Evolutionary conservation across 2,329 filamentous ascomycete genomes (phyloP), one percentile per base, ranked within the genome.

Genomic region (Hypoxylon sp.): DNA sequence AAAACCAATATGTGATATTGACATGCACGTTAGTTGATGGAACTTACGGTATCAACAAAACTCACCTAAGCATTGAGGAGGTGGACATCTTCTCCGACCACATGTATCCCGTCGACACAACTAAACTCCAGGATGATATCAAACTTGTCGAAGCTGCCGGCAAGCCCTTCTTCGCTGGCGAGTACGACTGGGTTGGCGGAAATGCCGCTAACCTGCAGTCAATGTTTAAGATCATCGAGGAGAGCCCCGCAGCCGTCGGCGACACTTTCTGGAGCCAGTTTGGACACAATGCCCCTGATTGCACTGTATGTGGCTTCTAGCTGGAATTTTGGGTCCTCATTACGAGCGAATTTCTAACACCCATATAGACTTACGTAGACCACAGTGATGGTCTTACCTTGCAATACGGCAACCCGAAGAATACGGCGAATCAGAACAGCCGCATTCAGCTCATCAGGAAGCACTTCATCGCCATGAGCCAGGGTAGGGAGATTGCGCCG

Each of bases 51-150:
- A 75, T 85, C 62, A 84, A 84, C 74, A 71, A 68, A 57, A 80
- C 78, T 6, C 82, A 85, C 71, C 76, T 85, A 19, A 67, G 31
- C 17, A 78, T 85, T 42, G 63, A 78, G 4, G 81, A 82, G 68
- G 76, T 85, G 3, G 84, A 85, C 68, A 80, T 85, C 26, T 84
- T 81, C 73, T 83, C 81, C 13, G 78, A 86, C 71, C 84, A 85
- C 70, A 85, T 80, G 74, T 85, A 85, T 67, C 83, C 83, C 0
- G 71, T 81, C 53, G 77, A 82, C 66, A 76, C 78, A n/a, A 72
- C 73, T 29, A 81, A 81, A 69, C 74, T 86, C 35, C 72, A 78
- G 54, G 63, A 69, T 1, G 83, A 81, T 52, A 80, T 84, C 42
- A 75, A 72, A 4, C 70, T 74, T 4, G 82, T 82, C 13, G 79